phyloP scores from a whole-genome alignment of 108 stramenopile genomes.

The Parmales sp. region DNA sequence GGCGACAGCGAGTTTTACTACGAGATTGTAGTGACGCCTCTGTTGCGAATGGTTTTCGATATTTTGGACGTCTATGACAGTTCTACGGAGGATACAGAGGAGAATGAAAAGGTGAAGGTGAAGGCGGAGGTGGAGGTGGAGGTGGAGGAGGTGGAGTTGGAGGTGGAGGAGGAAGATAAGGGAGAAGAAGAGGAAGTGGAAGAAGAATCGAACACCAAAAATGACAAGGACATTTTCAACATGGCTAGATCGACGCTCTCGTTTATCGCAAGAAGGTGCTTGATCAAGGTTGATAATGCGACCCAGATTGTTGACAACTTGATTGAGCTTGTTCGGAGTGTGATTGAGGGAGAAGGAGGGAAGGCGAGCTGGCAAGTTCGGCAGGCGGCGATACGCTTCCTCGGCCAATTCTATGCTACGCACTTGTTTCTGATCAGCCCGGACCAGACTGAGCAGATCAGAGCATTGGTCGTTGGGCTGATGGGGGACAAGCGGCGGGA shows the following conservation, averaged over 20 bases:
- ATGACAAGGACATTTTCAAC: no score
- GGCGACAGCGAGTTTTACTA: neutral
- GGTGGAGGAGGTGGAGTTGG: no score
- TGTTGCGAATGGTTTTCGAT: neutral
- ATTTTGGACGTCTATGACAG: neutral
- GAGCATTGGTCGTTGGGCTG: slow-evolving; percentile 46
- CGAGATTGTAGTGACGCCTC: neutral
- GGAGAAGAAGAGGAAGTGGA: slow-evolving; percentile 24
- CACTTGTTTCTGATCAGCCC: slow-evolving; percentile 66
- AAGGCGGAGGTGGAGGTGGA: neutral
- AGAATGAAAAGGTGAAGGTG: neutral
- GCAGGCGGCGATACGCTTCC: slow-evolving; percentile 65
- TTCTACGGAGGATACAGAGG: neutral
- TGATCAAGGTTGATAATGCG: slow-evolving; percentile 27
- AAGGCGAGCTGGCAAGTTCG: slow-evolving; percentile 75
- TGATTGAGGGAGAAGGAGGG: slow-evolving; percentile 36
- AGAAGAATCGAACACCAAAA: slow-evolving; percentile 43
- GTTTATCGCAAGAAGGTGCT: no score
- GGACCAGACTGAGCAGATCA: slow-evolving; percentile 39
- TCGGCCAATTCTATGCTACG: slow-evolving; percentile 66
- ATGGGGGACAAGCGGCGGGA: slow-evolving; percentile 76
- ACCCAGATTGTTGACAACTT: slow-evolving; percentile 15
- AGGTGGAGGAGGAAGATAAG: slow-evolving; percentile 16
- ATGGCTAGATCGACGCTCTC: no score
- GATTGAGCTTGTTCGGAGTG: slow-evolving; percentile 39